Evolutionary conservation across 257 asterid genomes (phyloP).

Genomic region (Scutellaria galericulata): DNA sequence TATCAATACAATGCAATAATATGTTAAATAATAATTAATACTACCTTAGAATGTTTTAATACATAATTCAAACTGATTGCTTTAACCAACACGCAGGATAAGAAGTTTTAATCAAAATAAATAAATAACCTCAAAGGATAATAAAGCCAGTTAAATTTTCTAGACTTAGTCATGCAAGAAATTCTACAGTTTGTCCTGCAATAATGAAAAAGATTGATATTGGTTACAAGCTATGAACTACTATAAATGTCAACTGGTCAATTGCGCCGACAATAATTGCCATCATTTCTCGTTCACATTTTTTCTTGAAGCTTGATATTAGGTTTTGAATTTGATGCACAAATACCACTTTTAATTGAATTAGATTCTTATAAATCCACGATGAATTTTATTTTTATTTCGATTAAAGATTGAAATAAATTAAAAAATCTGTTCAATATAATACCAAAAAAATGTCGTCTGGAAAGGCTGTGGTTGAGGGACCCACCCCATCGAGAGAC

Average conservation of each 20-base stretch:
- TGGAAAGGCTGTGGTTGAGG: constrained; percentile 20
- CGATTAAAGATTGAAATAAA: background rate
- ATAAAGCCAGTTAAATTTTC: background rate
- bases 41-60: too few relatives aligned
- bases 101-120: background rate
- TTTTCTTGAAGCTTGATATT: constrained; percentile 22
- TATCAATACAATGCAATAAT: too few relatives aligned
- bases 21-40: too few relatives aligned
- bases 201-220: constrained; percentile 17
- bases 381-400: background rate
- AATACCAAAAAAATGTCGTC: constrained; percentile 16
- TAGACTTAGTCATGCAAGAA: constrained; percentile 3
- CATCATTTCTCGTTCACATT: constrained; percentile 9
- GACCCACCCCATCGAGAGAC: constrained; percentile 30
- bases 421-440: background rate
- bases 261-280: constrained; percentile 43
- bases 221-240: constrained; percentile 14
- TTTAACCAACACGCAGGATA: too few relatives aligned
- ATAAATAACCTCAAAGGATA: background rate
- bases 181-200: background rate
- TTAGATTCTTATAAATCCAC: background rate
- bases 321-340: constrained; percentile 31
- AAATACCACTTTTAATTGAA: background rate
- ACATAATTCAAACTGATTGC: too few relatives aligned
- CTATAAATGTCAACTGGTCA: constrained; percentile 43